Percentiles rank a stretch among this genome's conserved stretches.
These are phyloP conservation scores for Phytophthora podocarpi DNA, from an alignment of 352 stramenopile species.

Conservation along the genomic window DNA sequence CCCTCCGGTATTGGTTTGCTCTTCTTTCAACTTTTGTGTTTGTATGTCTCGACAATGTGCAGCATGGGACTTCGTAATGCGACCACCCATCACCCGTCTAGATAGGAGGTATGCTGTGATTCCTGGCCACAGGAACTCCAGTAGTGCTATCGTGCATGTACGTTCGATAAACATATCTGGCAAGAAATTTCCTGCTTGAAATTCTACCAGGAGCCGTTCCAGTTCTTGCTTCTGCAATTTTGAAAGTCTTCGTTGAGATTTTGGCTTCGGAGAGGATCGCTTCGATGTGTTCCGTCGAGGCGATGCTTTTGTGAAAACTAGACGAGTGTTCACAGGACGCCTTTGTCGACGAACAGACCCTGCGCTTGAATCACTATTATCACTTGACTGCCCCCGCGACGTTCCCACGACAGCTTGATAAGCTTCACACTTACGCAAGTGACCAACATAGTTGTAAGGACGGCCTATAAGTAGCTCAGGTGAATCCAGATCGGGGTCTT, in stretches of 20 bases:
- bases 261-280: neutral
- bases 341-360: neutral
- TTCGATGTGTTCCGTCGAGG: neutral
- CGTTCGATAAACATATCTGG: constrained; percentile 11
- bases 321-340: neutral
- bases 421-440: neutral
- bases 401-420: neutral
- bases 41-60: neutral
- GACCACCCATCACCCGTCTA: neutral
- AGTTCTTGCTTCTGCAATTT: constrained; percentile 9
- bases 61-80: neutral
- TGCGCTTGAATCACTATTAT: neutral
- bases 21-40: neutral
- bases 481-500: neutral
- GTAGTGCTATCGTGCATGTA: neutral
- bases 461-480: neutral
- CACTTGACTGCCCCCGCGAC: neutral
- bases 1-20: neutral
- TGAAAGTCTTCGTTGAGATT: neutral
- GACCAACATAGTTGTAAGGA: neutral
- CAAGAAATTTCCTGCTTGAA: constrained; percentile 2
- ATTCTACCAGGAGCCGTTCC: constrained; percentile 1
- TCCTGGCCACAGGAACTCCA: neutral
- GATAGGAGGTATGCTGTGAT: neutral
- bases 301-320: neutral